These are phyloP conservation scores for Penicillium egyptiacum DNA, from an alignment of 495 filamentous ascomycete genomes.

Conservation along the genomic window DNA sequence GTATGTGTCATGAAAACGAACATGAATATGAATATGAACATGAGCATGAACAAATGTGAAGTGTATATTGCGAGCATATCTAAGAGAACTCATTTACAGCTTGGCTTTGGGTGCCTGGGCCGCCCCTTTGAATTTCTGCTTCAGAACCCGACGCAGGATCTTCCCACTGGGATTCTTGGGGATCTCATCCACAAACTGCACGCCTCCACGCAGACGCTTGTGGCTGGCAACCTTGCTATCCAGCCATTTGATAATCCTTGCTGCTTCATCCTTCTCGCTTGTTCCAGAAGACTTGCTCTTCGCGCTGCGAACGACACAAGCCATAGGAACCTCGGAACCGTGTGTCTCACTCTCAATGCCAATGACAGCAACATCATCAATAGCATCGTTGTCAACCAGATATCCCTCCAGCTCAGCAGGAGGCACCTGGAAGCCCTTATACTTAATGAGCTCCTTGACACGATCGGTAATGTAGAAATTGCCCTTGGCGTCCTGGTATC, in stretches of 20 bases:
- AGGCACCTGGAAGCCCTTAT: slow-evolving; percentile 83
- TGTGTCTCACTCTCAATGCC: slow-evolving; percentile 69
- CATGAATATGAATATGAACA: neutral
- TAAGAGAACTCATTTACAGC: slow-evolving; percentile 27
- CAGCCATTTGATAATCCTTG: slow-evolving; percentile 64
- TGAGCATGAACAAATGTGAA: neutral
- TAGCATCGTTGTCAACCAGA: slow-evolving; percentile 65
- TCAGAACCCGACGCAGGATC: slow-evolving; percentile 74
- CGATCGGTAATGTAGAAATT: slow-evolving; percentile 77
- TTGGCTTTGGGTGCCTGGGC: slow-evolving; percentile 42
- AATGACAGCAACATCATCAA: slow-evolving; percentile 83
- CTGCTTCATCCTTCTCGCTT: slow-evolving; percentile 51
- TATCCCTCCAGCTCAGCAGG: slow-evolving; percentile 87
- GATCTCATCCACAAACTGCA: slow-evolving; percentile 76
- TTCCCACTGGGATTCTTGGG: slow-evolving; percentile 88
- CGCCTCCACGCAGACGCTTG: slow-evolving; percentile 79
- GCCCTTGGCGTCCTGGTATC: slow-evolving; percentile 58
- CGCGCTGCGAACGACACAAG: slow-evolving; percentile 66
- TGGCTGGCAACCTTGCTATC: slow-evolving; percentile 62
- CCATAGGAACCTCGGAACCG: slow-evolving; percentile 79
- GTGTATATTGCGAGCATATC: slow-evolving; percentile 1
- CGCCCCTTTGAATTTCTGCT: slow-evolving; percentile 52
- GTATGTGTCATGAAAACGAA: neutral
- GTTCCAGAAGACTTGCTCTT: slow-evolving; percentile 55
- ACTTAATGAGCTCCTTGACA: slow-evolving; percentile 91